These are phyloP conservation scores for Fistulifera solaris DNA, from an alignment of 108 stramenopile species.

Conservation along the genomic window DNA sequence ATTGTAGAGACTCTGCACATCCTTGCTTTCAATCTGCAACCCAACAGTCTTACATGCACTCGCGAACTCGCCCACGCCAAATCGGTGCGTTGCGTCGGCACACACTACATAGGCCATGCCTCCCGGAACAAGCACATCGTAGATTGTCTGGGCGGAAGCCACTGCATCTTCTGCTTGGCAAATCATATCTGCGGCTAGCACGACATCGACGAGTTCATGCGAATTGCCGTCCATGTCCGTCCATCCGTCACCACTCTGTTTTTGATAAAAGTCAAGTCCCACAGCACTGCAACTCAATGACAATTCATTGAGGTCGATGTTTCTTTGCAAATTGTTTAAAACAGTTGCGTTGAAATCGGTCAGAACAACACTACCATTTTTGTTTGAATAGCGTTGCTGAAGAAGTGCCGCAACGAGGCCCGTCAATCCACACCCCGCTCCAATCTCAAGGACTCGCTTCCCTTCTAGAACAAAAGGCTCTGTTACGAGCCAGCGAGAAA, in stretches of 20 bases:
- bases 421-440: slow-evolving; percentile 67
- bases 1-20: slow-evolving; percentile 24
- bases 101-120: slow-evolving; percentile 57
- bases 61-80: slow-evolving; percentile 66
- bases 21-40: slow-evolving; percentile 9
- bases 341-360: slow-evolving; percentile 72
- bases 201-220: slow-evolving; percentile 47
- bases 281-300: slow-evolving; percentile 10
- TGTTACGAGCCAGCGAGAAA: slow-evolving; percentile 55
- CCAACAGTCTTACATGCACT: slow-evolving; percentile 43
- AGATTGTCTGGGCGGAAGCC: slow-evolving; percentile 59
- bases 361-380: slow-evolving; percentile 21
- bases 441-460: slow-evolving; percentile 46
- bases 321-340: slow-evolving; percentile 54
- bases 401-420: slow-evolving; percentile 61
- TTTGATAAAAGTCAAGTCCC: slow-evolving; percentile 63
- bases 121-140: slow-evolving; percentile 37
- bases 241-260: slow-evolving; percentile 33
- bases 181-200: slow-evolving; percentile 75
- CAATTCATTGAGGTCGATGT: slow-evolving; percentile 49
- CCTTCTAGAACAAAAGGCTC: slow-evolving; percentile 22
- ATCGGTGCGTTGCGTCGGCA: slow-evolving; percentile 70
- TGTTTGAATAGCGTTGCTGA: background rate
- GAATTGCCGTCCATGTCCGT: slow-evolving; percentile 18
- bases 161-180: slow-evolving; percentile 69